These are phyloP conservation scores for Neocucurbitaria cava DNA, from an alignment of 2,329 filamentous ascomycete species.

Conservation along the genomic window DNA sequence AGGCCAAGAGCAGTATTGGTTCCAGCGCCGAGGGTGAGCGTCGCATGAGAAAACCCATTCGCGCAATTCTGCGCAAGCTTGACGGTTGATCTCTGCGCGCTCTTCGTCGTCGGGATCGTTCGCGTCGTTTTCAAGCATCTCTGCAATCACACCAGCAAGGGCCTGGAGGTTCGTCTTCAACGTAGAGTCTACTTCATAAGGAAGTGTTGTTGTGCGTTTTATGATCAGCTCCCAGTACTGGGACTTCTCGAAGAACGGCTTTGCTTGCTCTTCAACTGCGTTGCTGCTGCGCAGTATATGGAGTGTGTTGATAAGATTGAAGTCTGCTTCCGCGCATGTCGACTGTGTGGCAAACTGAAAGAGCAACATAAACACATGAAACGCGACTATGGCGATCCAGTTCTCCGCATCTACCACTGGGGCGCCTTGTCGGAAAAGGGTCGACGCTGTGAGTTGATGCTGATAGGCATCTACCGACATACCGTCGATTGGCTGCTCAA, in stretches of 20 bases:
- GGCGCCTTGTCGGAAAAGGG: conserved; percentile 8
- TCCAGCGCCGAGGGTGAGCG: conserved; percentile 6
- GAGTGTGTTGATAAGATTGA: conserved; percentile 12
- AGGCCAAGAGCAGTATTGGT: conserved; percentile 15
- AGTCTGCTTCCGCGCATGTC: conserved; percentile 2
- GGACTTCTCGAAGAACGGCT: conserved; percentile 5
- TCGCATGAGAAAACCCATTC: conserved; percentile 11
- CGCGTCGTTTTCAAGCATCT: background rate
- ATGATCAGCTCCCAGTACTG: conserved; percentile 11
- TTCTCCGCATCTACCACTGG: conserved; percentile 12
- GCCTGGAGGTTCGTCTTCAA: conserved; percentile 3
- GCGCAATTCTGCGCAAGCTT: conserved; percentile 13
- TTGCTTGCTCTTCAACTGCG: conserved; percentile 2
- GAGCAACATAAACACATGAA: conserved; percentile 10
- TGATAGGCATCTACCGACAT: conserved; percentile 8
- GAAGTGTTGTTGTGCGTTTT: background rate
- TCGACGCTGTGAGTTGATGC: conserved; percentile 14
- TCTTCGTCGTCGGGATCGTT: conserved; percentile 1
- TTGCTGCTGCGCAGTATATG: conserved; percentile 11
- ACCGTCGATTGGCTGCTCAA: background rate
- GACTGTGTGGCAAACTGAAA: conserved; percentile 13
- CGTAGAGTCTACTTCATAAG: background rate
- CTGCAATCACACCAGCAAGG: conserved; percentile 2
- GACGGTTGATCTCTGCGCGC: conserved; percentile 6
- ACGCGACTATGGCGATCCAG: conserved; percentile 15